Percentiles rank a stretch among this genome's conserved stretches.
Conservation (phyloP, 805 yeast species). For the Pichia nakasei region DNA sequence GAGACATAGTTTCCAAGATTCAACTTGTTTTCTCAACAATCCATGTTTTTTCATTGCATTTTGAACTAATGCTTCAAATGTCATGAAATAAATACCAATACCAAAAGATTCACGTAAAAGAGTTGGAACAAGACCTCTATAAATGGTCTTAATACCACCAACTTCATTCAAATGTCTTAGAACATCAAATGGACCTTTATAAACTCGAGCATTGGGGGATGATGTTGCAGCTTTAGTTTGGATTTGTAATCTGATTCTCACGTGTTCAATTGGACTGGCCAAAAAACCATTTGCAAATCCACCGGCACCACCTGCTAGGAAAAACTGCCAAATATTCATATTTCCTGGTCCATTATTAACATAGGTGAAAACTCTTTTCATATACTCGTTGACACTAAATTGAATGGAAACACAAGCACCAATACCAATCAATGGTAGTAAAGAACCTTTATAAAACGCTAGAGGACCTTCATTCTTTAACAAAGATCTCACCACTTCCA, state of each 20-base stretch:
- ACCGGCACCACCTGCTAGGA: constrained; percentile 80
- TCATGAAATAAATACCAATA: constrained; percentile 77
- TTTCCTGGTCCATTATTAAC: constrained; percentile 33
- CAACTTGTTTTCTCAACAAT: constrained; percentile 59
- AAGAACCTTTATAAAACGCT: constrained; percentile 89
- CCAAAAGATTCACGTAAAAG: constrained; percentile 80
- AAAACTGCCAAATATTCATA: constrained; percentile 58
- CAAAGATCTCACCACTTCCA: constrained; percentile 68
- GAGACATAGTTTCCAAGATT: constrained; percentile 77
- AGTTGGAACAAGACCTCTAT: constrained; percentile 79
- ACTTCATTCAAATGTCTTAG: constrained; percentile 45
- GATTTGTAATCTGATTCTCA: constrained; percentile 89
- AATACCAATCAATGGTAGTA: constrained; percentile 91
- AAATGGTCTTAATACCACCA: constrained; percentile 46
- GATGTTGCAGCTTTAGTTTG: constrained; percentile 43
- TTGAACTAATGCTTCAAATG: constrained; percentile 83
- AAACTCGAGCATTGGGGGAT: constrained; percentile 9
- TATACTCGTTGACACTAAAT: constrained; percentile 88
- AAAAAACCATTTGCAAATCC: constrained; percentile 84
- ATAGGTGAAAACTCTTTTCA: constrained; percentile 68
- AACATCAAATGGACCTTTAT: constrained; percentile 72
- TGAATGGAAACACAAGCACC: constrained; percentile 97
- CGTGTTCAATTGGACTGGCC: constrained; percentile 92
- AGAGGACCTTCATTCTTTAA: constrained; percentile 70
- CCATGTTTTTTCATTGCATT: constrained; percentile 43